A percentile compares a stretch with the other conserved stretches of the same genome.
These are phyloP conservation scores for Didymella pinodella DNA, from an alignment of 2,329 filamentous ascomycete species.

Conservation along the genomic window DNA sequence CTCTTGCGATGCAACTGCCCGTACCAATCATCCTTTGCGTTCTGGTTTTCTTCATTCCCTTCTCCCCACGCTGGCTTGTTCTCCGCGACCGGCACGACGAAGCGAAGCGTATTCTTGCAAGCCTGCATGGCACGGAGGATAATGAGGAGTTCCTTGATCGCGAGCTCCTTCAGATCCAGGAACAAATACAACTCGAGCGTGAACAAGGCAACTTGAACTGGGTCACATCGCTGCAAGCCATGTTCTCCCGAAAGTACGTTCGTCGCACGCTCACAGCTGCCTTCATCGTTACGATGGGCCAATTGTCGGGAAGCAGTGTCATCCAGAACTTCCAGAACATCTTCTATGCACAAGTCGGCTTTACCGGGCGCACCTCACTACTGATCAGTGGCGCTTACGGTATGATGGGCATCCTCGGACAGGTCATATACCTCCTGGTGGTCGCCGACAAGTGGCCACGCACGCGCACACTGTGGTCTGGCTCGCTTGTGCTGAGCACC, in stretches of 20 bases:
- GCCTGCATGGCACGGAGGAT: not conserved
- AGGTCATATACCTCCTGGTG: not conserved
- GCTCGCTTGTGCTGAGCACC: not conserved
- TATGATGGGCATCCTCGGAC: not conserved
- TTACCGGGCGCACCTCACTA: not conserved
- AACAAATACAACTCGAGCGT: not conserved
- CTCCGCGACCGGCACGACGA: not conserved
- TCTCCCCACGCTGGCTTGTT: not conserved
- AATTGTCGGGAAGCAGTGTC: slow-evolving; percentile 4
- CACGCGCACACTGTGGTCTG: not conserved
- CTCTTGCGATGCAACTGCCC: too few species aligned
- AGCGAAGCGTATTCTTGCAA: not conserved
- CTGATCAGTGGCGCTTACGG: not conserved
- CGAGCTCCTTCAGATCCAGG: not conserved
- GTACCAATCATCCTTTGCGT: too few species aligned
- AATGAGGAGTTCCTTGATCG: not conserved
- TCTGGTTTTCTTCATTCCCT: too few species aligned
- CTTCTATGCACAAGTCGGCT: not conserved
- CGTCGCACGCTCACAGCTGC: slow-evolving; percentile 9
- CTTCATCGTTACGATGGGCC: slow-evolving; percentile 12
- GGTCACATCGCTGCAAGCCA: not conserved
- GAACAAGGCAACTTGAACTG: too few species aligned
- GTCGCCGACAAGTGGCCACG: not conserved
- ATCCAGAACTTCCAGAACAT: slow-evolving; percentile 13
- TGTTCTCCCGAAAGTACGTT: slow-evolving; percentile 8